Evolutionary conservation across 371 early-diverging fungal species (phyloP).

Genomic region (Spiromyces aspiralis): DNA sequence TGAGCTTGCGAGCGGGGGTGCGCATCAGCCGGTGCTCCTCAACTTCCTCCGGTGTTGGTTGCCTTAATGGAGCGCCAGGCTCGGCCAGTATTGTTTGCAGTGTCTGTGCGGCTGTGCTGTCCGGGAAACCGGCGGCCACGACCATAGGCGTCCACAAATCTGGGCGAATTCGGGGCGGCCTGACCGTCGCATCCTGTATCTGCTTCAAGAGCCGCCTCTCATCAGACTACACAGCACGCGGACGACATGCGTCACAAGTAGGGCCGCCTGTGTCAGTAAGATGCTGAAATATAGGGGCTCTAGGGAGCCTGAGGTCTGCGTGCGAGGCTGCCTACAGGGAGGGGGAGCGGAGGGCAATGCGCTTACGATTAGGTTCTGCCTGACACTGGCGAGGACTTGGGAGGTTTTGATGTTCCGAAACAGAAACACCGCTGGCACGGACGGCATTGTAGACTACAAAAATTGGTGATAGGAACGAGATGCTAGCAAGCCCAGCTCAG

Average conservation of each 20-base stretch:
- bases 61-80: slow-evolving; percentile 10
- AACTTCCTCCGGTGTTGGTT: slow-evolving; percentile 2
- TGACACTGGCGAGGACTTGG: slow-evolving; percentile 14
- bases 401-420: slow-evolving; percentile 24
- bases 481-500: too few species aligned
- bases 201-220: slow-evolving; percentile 4
- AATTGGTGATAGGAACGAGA: too few species aligned
- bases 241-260: too few species aligned
- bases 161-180: slow-evolving; percentile 16
- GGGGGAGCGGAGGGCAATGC: too few species aligned
- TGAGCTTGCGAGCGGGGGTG: slow-evolving; percentile 8
- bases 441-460: too few species aligned
- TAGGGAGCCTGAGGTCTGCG: too few species aligned
- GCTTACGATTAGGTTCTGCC: neutral
- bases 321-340: too few species aligned
- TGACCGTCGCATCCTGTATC: slow-evolving; percentile 10
- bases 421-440: slow-evolving; percentile 10
- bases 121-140: slow-evolving; percentile 15
- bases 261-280: too few species aligned
- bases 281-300: too few species aligned
- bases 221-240: neutral
- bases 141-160: slow-evolving; percentile 27
- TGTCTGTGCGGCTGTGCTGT: slow-evolving; percentile 2
- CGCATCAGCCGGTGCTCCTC: slow-evolving; percentile 4
- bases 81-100: slow-evolving; percentile 8